Evolutionary conservation across 192 early-diverging fungal species (phyloP), one percentile per base, ranked within the genome.

Genomic region (Martensiomyces pterosporus): DNA sequence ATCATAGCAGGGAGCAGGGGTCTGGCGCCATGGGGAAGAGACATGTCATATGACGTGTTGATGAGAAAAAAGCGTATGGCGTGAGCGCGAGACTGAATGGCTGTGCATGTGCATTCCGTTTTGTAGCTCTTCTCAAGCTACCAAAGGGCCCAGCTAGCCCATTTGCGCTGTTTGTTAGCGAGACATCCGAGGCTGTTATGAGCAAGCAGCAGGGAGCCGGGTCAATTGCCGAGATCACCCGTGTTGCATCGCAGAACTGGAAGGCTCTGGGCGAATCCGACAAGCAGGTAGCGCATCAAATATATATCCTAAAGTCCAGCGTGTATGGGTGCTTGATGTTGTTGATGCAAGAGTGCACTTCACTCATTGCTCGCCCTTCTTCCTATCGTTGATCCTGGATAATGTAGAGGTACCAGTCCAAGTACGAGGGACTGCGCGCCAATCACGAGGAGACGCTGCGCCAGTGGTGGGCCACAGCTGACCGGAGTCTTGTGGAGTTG

Each of bases 391-490:
- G n/a, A n/a, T n/a, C n/a, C n/a, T n/a, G n/a, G n/a, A n/a, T n/a
- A n/a, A n/a, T n/a, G n/a, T n/a, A n/a, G 15, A 6, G 15, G 17
- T 67, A 58, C 34, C 18, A 15, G 18, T 6, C 25, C 9, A 5
- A 51, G 25, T 25, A 34, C 18, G 22, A 53, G 3, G n/a, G 24
- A 36, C 14, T 39, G 21, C 36, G 35, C 14, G 40, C 25, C 2
- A 27, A 66, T 37, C 40, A 55, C 37, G 47, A 46, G 40, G 39
- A 43, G 21, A 24, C 29, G 9, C 8, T 62, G 51, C 54, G 64
- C 14, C n/a, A 53, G 36, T 74, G 63, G 64, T 74, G 70, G 70
- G 38, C 17, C 12, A 46, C 45, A 6, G 55, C 34, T 9, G 70
- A 74, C 29, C 58, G n/a, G 27, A 36, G 19, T 12, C 25, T 55